Evolutionary conservation across 108 stramenopile species (phyloP).

Genomic region (Cyclotella sp.): DNA sequence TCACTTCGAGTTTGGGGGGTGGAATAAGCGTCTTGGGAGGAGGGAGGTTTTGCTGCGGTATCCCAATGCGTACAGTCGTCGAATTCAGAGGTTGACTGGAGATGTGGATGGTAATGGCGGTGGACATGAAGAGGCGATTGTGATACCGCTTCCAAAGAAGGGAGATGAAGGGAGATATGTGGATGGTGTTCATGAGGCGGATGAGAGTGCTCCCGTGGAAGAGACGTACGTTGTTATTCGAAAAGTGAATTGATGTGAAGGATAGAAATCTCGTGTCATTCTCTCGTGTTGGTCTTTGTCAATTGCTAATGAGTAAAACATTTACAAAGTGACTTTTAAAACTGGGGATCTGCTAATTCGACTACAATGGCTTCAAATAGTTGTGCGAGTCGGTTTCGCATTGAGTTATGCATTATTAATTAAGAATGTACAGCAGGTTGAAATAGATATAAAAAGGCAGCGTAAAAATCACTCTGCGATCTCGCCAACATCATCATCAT

Average conservation of each 20-base stretch:
- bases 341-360: too few species aligned
- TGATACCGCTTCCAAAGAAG: constrained; percentile 75
- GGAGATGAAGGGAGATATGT: constrained; percentile 88
- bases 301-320: too few species aligned
- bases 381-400: too few species aligned
- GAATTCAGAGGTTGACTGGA: constrained; percentile 67
- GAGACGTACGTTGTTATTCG: constrained; percentile 73
- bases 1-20: constrained; percentile 78
- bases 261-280: background rate
- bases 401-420: too few species aligned
- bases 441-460: background rate
- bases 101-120: background rate
- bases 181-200: constrained; percentile 82
- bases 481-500: constrained; percentile 51
- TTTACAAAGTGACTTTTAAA: too few species aligned
- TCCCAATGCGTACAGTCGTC: constrained; percentile 78
- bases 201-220: constrained; percentile 69
- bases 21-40: constrained; percentile 26
- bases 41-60: constrained; percentile 54
- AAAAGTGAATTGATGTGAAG: constrained; percentile 8
- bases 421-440: background rate
- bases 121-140: constrained; percentile 43
- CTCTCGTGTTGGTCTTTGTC: too few species aligned
- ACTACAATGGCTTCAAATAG: too few species aligned
- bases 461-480: background rate